Conservation (phyloP, 371 early-diverging fungal genomes). For the Mortierella sp. region DNA sequence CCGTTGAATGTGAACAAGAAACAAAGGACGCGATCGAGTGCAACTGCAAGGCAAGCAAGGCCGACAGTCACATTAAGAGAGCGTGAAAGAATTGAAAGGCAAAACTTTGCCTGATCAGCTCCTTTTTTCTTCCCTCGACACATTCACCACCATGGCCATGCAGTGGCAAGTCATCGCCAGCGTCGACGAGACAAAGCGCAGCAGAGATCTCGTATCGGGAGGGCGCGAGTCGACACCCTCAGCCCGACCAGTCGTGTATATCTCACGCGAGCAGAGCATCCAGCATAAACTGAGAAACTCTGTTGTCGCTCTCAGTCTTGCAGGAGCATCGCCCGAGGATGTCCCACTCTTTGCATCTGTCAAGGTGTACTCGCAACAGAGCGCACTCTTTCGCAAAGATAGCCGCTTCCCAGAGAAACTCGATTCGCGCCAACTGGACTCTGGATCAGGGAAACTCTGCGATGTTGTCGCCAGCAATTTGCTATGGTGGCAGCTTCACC, state of each 20-base stretch:
- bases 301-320: slow-evolving; percentile 28
- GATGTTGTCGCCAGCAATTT: slow-evolving; percentile 40
- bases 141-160: slow-evolving; percentile 10
- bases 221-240: slow-evolving; percentile 22
- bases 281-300: slow-evolving; percentile 38
- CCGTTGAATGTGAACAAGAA: neutral
- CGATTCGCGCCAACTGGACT: neutral
- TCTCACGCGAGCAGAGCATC: slow-evolving; percentile 43
- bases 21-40: neutral
- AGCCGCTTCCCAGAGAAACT: slow-evolving; percentile 38
- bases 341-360: slow-evolving; percentile 25
- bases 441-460: slow-evolving; percentile 14
- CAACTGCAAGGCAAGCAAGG: neutral
- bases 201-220: neutral
- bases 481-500: slow-evolving; percentile 37
- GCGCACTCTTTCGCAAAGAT: slow-evolving; percentile 33
- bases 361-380: slow-evolving; percentile 45
- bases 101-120: slow-evolving; percentile 7
- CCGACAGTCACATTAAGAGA: neutral
- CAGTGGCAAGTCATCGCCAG: slow-evolving; percentile 37
- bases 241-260: slow-evolving; percentile 33
- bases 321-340: neutral
- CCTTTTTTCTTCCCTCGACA: neutral
- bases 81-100: too few relatives aligned
- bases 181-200: slow-evolving; percentile 38